Percentiles rank a stretch among this genome's conserved stretches.
Conservation (phyloP, 2,329 filamentous ascomycete species). For the Aspergillus tanneri region DNA sequence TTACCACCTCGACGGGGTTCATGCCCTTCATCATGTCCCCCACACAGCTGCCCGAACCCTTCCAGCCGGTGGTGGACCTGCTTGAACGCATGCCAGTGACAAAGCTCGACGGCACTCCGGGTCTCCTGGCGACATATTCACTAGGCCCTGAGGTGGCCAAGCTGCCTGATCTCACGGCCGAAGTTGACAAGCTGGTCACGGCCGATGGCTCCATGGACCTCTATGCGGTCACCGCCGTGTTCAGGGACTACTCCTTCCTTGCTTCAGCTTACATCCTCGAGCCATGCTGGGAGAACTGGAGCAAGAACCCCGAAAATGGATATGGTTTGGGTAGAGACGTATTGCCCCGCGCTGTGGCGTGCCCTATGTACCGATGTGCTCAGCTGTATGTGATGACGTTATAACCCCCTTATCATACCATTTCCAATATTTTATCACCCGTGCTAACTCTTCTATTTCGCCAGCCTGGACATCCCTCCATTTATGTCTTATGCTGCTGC, state of each 20-base stretch:
- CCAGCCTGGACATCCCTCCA: conserved; percentile 72
- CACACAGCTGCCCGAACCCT: conserved; percentile 66
- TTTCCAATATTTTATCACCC: not conserved
- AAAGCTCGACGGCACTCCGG: conserved; percentile 69
- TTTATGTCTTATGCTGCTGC: conserved; percentile 82
- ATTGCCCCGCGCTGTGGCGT: conserved; percentile 71
- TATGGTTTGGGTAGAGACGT: conserved; percentile 76
- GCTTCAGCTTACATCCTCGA: conserved; percentile 87
- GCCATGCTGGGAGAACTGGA: conserved; percentile 77
- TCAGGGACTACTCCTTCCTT: conserved; percentile 88
- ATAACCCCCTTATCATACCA: conserved; percentile 5
- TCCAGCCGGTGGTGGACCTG: conserved; percentile 69
- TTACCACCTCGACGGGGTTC: conserved; percentile 49
- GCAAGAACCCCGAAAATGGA: conserved; percentile 57
- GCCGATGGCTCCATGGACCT: conserved; percentile 62
- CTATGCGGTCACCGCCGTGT: conserved; percentile 78
- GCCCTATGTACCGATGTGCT: conserved; percentile 79
- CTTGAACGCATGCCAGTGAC: conserved; percentile 76
- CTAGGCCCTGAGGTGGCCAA: conserved; percentile 75
- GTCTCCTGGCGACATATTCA: conserved; percentile 70
- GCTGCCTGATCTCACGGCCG: conserved; percentile 72
- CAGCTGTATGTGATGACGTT: conserved; percentile 73
- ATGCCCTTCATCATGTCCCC: conserved; percentile 43
- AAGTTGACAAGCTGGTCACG: conserved; percentile 65
- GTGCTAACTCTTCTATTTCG: not conserved